phyloP scores from a whole-genome alignment of 805 yeast species.

The Saccharomycopsis sp. region DNA sequence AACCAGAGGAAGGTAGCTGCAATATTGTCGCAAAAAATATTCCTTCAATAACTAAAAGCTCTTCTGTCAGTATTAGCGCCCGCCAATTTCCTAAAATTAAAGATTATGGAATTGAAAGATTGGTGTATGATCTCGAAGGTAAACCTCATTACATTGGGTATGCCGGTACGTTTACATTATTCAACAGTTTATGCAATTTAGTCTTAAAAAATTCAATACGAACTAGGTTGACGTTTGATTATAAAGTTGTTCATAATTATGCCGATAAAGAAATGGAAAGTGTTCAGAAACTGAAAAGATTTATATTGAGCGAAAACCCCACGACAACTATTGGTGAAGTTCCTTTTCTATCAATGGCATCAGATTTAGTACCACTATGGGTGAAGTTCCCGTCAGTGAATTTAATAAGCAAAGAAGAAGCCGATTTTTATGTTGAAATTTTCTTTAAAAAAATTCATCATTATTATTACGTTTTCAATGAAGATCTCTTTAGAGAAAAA shows the following conservation, averaged over 20 bases:
- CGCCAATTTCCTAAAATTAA: slow-evolving; percentile 1
- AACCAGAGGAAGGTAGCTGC: not conserved
- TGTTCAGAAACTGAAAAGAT: not conserved
- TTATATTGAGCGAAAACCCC: not conserved
- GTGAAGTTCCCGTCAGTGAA: slow-evolving; percentile 34
- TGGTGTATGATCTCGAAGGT: slow-evolving; percentile 35
- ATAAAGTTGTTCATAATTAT: slow-evolving; percentile 7
- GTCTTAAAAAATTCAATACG: slow-evolving; percentile 34
- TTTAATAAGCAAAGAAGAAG: slow-evolving; percentile 30
- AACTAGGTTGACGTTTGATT: slow-evolving; percentile 29
- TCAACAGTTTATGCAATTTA: slow-evolving; percentile 38
- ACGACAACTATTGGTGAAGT: slow-evolving; percentile 8
- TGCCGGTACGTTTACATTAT: slow-evolving; percentile 38
- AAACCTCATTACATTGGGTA: slow-evolving; percentile 43
- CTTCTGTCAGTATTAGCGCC: no score
- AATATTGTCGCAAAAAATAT: not conserved
- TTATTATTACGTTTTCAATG: slow-evolving; percentile 36
- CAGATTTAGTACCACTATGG: slow-evolving; percentile 14
- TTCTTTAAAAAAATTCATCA: slow-evolving; percentile 41
- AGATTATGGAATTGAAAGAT: slow-evolving; percentile 12
- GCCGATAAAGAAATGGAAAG: slow-evolving; percentile 19
- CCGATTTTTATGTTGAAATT: slow-evolving; percentile 31
- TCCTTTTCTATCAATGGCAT: slow-evolving; percentile 9
- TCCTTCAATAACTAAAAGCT: not conserved
- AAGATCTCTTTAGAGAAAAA: slow-evolving; percentile 28